Evolutionary conservation across 805 yeast genomes (phyloP).

Genomic region (Yarrowia osloensis): DNA sequence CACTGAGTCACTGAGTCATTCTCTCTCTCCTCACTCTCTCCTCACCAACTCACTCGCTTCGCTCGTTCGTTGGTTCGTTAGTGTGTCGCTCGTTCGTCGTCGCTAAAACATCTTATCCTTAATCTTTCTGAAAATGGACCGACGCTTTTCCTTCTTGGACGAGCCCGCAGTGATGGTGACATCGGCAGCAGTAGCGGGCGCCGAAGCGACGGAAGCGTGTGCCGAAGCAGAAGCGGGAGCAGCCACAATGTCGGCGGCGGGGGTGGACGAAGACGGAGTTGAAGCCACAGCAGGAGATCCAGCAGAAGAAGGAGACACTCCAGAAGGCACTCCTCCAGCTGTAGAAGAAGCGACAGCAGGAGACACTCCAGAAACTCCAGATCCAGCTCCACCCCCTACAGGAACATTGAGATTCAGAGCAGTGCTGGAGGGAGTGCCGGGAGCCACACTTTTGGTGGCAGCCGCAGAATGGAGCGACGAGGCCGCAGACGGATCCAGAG

Average conservation of each 20-base stretch:
- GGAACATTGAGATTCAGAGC: background rate
- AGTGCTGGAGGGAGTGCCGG: constrained; percentile 6
- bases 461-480: background rate
- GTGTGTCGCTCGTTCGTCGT: background rate
- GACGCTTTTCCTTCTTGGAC: constrained; percentile 13
- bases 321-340: background rate
- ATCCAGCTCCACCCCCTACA: background rate
- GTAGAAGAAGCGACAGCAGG: background rate
- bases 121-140: constrained; percentile 12
- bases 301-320: background rate
- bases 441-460: background rate
- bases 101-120: constrained; percentile 27
- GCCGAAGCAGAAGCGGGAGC: background rate
- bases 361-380: background rate
- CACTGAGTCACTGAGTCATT: too few relatives aligned
- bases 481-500: too few relatives aligned
- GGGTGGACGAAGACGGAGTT: background rate
- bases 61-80: background rate
- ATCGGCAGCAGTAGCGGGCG: background rate
- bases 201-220: background rate
- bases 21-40: too few relatives aligned
- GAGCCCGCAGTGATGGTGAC: constrained; percentile 8
- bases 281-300: background rate
- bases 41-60: background rate
- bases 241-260: background rate